These are phyloP conservation scores for Phytophthora palmivora DNA, from an alignment of 352 stramenopile species.

Conservation along the genomic window DNA sequence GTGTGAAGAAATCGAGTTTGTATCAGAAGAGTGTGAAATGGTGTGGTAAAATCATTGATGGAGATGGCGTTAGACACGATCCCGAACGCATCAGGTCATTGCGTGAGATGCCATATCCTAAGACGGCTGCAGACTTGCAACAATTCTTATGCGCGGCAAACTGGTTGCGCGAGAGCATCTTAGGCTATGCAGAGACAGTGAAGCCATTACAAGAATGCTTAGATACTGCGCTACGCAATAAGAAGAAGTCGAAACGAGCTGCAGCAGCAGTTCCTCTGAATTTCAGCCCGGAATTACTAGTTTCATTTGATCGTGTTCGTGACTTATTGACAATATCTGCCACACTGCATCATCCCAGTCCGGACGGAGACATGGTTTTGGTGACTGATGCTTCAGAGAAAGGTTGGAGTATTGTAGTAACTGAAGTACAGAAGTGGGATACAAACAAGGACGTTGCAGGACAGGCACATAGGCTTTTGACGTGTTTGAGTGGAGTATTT, in stretches of 20 bases:
- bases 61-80: not conserved
- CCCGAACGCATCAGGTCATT: not conserved
- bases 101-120: not conserved
- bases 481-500: slow-evolving; percentile 8
- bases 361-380: not conserved
- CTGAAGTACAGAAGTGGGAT: not conserved
- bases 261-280: not conserved
- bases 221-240: not conserved
- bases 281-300: not conserved
- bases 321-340: not conserved
- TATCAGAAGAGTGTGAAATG: not conserved
- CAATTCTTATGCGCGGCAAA: too few species aligned
- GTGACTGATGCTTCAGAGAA: not conserved
- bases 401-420: not conserved
- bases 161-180: not conserved
- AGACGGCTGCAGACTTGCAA: too few species aligned
- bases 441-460: not conserved
- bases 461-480: slow-evolving; percentile 3
- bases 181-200: not conserved
- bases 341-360: not conserved
- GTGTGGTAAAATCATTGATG: too few species aligned
- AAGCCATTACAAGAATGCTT: not conserved
- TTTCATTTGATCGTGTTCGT: not conserved
- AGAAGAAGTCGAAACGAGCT: slow-evolving; percentile 1
- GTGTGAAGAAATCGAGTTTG: not conserved